Evolutionary conservation across 352 stramenopile species (phyloP), one percentile per base, ranked within the genome.

Genomic region (Pythium insidiosum): DNA sequence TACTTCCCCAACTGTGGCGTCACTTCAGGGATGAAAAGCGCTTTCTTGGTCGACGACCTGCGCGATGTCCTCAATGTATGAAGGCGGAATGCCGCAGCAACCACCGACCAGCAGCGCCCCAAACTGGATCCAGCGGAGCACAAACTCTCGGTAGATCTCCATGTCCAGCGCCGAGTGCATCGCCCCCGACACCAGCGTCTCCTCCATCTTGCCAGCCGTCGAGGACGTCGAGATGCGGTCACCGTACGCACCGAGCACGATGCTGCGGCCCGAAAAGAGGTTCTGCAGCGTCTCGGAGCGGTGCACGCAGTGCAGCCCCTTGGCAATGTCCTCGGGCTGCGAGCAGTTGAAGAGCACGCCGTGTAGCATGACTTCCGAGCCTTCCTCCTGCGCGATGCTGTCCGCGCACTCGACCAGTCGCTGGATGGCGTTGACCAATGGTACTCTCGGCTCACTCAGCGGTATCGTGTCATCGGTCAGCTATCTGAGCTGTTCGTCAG

Each of bases 261-360:
- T 63, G 2, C 56, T 38, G 19, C 65, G 58, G 24, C 57, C 51
- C 24, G 56, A 50, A 21, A 86, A 41, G 46, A 61, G 40, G 10
- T 55, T 40, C 39, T 56, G 35, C 5, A 76, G 19, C 1, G 42
- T 51, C 30, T 67, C 57, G 19, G 52, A 40, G 9, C 68, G 47
- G 16, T n/a, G n/a, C n/a, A n/a, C n/a, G n/a, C n/a, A n/a, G n/a
- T n/a, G n/a, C n/a, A n/a, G n/a, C n/a, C n/a, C 78, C 63, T 81
- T 87, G 5, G 73, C 75, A 19, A 97, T 95, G 30, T 88, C 67
- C 66, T 97, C 90, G 0, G 90, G 90, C 37, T 96, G 82, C 43
- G 68, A 88, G 52, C 85, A 97, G 58, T 96, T 97, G 51, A 97
- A 96, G 12, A 97, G 50, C 25, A 97, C 66, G 31, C 52, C 86